phyloP scores from a whole-genome alignment of 192 early-diverging fungal species.

The Rhizophagus sp. region DNA sequence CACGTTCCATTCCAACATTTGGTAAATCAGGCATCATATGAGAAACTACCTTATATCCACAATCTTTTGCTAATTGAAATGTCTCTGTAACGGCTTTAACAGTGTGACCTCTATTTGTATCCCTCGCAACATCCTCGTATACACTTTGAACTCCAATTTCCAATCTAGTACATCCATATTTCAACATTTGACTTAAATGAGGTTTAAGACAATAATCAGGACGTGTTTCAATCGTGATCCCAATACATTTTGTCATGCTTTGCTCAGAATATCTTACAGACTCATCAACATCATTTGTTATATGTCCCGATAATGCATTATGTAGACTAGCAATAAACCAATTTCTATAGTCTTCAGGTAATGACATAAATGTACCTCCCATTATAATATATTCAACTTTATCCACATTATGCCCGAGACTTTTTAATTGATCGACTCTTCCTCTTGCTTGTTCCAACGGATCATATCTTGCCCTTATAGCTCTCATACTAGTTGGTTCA shows the following conservation, averaged over 20 bases:
- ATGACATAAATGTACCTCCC: constrained; percentile 99
- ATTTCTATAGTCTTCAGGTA: constrained; percentile 92
- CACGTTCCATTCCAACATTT: constrained; percentile 99
- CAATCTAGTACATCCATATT: constrained; percentile 97
- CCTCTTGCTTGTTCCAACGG: constrained; percentile 95
- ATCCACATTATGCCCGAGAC: constrained; percentile 93
- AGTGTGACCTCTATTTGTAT: constrained; percentile 98
- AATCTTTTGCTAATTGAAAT: constrained; percentile 97
- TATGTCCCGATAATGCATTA: constrained; percentile 92
- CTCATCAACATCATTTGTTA: constrained; percentile 90
- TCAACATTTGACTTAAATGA: constrained; percentile 95
- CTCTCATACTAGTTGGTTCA: constrained; percentile 98
- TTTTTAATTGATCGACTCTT: constrained; percentile 91
- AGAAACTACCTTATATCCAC: constrained; percentile 97
- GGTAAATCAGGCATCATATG: constrained; percentile 99
- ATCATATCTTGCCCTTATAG: constrained; percentile 97
- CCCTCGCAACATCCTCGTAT: constrained; percentile 98
- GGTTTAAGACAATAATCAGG: constrained; percentile 99
- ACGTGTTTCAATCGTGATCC: constrained; percentile 98
- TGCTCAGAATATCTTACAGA: constrained; percentile 98
- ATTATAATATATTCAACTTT: constrained; percentile 98
- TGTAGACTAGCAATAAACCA: constrained; percentile 98
- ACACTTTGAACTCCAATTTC: constrained; percentile 99
- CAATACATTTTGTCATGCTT: constrained; percentile 95
- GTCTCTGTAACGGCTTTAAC: constrained; percentile 97